These are phyloP conservation scores for Aspergillus sparsus DNA, from an alignment of 495 filamentous ascomycete species.

Conservation along the genomic window DNA sequence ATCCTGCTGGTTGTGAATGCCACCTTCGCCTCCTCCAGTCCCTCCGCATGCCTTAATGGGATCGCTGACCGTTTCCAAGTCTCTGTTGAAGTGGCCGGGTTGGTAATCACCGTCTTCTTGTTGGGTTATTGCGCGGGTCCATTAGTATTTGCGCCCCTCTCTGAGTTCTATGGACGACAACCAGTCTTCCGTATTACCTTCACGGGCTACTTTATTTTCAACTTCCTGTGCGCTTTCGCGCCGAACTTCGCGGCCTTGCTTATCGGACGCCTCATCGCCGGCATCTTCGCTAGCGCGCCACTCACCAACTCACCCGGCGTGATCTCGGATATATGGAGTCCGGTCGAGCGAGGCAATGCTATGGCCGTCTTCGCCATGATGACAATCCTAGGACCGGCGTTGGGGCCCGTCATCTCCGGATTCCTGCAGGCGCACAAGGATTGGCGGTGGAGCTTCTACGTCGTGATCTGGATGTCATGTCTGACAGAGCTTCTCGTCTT, in stretches of 20 bases:
- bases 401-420: slow-evolving; percentile 1
- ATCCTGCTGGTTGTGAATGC: slow-evolving; percentile 8
- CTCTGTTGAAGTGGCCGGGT: background rate
- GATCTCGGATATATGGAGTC: background rate
- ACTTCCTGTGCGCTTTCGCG: background rate
- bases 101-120: slow-evolving; percentile 6
- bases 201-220: background rate
- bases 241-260: background rate
- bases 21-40: slow-evolving; percentile 4
- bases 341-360: slow-evolving; percentile 2
- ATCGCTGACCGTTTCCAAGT: background rate
- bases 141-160: background rate
- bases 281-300: background rate
- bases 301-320: background rate
- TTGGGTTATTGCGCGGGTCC: slow-evolving; percentile 9
- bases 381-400: background rate
- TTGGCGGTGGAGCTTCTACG: slow-evolving; percentile 8
- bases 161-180: background rate
- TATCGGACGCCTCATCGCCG: background rate
- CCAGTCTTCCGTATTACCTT: background rate
- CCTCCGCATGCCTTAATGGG: background rate
- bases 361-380: background rate
- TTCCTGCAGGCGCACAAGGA: background rate
- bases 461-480: background rate
- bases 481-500: background rate